phyloP scores from a whole-genome alignment of 129 eudicot genomes.

The Sambucus nigra region DNA sequence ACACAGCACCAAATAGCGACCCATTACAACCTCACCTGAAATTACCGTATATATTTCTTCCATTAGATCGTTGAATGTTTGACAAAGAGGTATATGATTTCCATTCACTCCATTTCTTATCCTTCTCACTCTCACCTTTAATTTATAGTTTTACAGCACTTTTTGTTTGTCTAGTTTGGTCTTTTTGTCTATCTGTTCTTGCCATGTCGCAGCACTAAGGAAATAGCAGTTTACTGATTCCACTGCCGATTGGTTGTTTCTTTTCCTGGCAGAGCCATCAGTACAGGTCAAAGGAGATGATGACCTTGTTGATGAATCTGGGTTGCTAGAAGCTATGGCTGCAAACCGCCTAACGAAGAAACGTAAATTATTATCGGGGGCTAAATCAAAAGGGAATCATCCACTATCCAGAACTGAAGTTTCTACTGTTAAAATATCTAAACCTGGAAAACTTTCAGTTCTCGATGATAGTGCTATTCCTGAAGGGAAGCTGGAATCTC shows the following conservation, averaged over 20 bases:
- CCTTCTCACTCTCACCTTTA: no score
- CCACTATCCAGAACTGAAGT: slow-evolving; percentile 26
- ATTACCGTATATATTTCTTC: no score
- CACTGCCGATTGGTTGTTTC: slow-evolving; percentile 7
- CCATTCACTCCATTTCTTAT: no score
- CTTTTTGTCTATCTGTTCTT: not conserved
- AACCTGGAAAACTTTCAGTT: slow-evolving; percentile 33
- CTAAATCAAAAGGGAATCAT: slow-evolving; percentile 32
- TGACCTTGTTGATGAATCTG: slow-evolving; percentile 34
- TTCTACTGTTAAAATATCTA: slow-evolving; percentile 37
- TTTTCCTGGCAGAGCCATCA: slow-evolving; percentile 26
- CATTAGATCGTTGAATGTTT: not conserved
- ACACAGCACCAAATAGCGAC: no score
- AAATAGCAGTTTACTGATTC: not conserved
- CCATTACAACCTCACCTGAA: no score
- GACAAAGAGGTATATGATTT: not conserved
- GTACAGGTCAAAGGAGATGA: slow-evolving; percentile 31
- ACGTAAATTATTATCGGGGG: slow-evolving; percentile 35
- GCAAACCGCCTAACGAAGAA: slow-evolving; percentile 29
- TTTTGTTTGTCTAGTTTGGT: not conserved
- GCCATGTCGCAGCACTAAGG: no score
- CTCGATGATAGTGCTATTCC: slow-evolving; percentile 26
- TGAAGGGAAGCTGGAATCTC: slow-evolving; percentile 40
- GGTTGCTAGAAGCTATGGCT: slow-evolving; percentile 29
- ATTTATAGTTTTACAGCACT: not conserved